A percentile compares a stretch with the other conserved stretches of the same genome.
These are phyloP conservation scores for Skeletonema marinoi DNA, from an alignment of 108 stramenopile genomes.

Conservation along the genomic window DNA sequence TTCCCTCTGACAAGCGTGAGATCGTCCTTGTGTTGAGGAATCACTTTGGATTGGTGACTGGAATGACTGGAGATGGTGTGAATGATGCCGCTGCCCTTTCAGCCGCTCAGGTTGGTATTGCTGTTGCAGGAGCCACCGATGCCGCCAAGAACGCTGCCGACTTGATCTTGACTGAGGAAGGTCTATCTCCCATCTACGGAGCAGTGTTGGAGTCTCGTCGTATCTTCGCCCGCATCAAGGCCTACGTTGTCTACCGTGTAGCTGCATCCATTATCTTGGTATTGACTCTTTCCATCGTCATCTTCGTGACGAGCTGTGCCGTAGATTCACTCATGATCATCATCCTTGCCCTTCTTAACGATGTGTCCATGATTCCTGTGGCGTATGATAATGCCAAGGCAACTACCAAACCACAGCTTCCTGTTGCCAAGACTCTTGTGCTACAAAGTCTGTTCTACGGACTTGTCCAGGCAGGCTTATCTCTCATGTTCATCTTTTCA, in stretches of 20 bases:
- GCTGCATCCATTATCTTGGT: constrained; percentile 68
- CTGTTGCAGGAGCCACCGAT: constrained; percentile 87
- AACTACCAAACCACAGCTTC: constrained; percentile 51
- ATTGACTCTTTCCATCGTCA: constrained; percentile 60
- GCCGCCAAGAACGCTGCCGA: constrained; percentile 90
- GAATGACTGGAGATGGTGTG: constrained; percentile 93
- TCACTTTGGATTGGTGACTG: constrained; percentile 67
- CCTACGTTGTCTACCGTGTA: constrained; percentile 83
- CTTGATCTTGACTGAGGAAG: constrained; percentile 81
- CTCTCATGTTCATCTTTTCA: constrained; percentile 61
- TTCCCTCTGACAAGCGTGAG: constrained; percentile 80
- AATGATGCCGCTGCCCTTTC: constrained; percentile 91
- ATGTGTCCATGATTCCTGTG: constrained; percentile 85
- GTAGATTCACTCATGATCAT: constrained; percentile 81
- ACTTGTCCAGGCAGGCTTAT: constrained; percentile 50
- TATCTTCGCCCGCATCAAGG: constrained; percentile 77
- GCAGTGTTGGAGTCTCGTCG: constrained; percentile 76
- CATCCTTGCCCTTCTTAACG: constrained; percentile 86
- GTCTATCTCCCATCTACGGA: constrained; percentile 79
- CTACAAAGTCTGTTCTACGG: constrained; percentile 60
- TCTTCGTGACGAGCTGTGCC: constrained; percentile 74
- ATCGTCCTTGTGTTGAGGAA: constrained; percentile 71
- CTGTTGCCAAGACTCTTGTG: constrained; percentile 55
- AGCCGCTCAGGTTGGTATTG: constrained; percentile 77
- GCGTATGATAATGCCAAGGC: constrained; percentile 86